Conservation (phyloP, 306 rosid species). For the Fragaria vesca region DNA sequence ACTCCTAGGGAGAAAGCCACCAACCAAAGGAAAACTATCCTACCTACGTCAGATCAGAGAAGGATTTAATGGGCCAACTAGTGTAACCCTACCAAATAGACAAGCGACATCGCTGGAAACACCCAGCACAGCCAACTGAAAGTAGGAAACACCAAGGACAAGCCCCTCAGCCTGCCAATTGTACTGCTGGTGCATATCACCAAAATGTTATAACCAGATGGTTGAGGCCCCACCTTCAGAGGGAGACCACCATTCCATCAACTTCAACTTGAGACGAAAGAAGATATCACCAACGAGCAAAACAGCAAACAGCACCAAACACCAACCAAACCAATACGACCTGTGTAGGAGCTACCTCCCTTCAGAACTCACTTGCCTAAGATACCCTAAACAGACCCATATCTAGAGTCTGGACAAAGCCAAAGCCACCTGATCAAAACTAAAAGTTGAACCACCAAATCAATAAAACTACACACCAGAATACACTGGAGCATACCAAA, state of each 20-base stretch:
- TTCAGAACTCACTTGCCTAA: neutral
- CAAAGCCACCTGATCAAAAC: neutral
- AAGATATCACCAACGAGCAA: neutral
- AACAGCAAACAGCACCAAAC: neutral
- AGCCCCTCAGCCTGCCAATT: neutral
- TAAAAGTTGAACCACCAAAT: neutral
- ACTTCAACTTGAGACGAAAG: neutral
- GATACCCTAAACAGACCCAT: neutral
- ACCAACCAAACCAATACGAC: neutral
- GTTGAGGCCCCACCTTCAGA: neutral
- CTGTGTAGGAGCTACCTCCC: neutral
- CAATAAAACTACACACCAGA: neutral
- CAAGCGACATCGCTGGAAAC: neutral
- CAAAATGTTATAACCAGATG: neutral
- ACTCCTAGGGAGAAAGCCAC: neutral
- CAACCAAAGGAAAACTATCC: neutral
- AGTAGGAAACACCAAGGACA: no score
- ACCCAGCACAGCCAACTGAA: no score
- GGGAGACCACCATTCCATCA: no score
- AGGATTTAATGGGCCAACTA: neutral
- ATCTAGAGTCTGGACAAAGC: neutral
- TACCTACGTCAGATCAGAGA: no score
- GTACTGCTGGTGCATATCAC: neutral
- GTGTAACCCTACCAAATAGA: neutral
- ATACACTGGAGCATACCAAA: neutral